A percentile compares a stretch with the other conserved stretches of the same genome.
phyloP scores from a whole-genome alignment of 352 stramenopile species.

The Phytophthora fragariae region DNA sequence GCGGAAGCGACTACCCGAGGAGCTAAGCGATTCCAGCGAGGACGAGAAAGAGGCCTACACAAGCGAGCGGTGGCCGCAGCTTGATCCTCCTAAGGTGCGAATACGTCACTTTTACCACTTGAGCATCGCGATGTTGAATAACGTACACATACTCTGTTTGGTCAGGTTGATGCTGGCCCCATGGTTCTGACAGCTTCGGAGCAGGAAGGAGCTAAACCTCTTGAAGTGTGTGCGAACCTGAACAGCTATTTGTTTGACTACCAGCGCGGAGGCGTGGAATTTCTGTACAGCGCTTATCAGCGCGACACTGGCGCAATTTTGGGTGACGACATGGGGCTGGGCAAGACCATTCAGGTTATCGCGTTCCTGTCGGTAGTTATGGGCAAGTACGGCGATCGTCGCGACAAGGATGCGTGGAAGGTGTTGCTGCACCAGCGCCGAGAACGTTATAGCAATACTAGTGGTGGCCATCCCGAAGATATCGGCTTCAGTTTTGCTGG shows the following conservation, averaged over 20 bases:
- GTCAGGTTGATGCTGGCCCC: constrained; percentile 45
- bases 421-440: constrained; percentile 94
- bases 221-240: constrained; percentile 72
- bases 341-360: constrained; percentile 95
- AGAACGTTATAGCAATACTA: constrained; percentile 53
- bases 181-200: constrained; percentile 44
- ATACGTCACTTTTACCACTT: not conserved
- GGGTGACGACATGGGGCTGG: constrained; percentile 98
- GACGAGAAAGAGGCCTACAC: constrained; percentile 37
- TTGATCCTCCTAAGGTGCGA: constrained; percentile 54
- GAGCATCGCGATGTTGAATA: not conserved
- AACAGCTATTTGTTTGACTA: constrained; percentile 84
- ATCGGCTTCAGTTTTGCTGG: constrained; percentile 49
- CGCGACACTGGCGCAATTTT: constrained; percentile 90
- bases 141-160: constrained; percentile 2
- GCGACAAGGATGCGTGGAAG: constrained; percentile 96
- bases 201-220: constrained; percentile 6
- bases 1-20: constrained; percentile 17
- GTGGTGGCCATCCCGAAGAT: constrained; percentile 46
- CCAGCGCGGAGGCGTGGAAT: constrained; percentile 72
- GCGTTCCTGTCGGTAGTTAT: constrained; percentile 91
- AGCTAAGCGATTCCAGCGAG: constrained; percentile 27
- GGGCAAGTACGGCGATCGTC: constrained; percentile 92
- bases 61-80: constrained; percentile 58
- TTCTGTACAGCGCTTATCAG: constrained; percentile 67